phyloP scores from a whole-genome alignment of 2,329 filamentous ascomycete species.

The Calonectria crousiana region DNA sequence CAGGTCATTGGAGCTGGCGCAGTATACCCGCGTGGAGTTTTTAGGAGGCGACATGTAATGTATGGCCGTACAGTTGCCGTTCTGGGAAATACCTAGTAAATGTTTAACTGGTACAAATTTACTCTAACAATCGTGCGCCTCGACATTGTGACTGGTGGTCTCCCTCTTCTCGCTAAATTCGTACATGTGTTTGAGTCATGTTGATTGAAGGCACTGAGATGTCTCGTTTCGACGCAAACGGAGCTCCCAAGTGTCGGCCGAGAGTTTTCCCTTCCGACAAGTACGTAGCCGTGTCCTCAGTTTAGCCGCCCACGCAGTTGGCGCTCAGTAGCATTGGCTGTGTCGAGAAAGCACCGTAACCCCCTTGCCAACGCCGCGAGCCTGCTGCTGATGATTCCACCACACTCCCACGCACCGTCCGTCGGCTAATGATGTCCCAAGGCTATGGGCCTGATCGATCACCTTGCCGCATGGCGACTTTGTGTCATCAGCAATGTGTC shows the following conservation, averaged over 20 bases:
- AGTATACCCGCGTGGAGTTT: slow-evolving; percentile 43
- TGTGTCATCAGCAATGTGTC: neutral
- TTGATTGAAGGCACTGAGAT: neutral
- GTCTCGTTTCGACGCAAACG: neutral
- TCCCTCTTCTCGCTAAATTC: neutral
- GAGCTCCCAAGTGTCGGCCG: neutral
- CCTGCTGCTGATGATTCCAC: neutral
- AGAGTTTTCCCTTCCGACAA: neutral
- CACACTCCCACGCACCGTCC: neutral
- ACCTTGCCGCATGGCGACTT: neutral
- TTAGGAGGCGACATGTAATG: slow-evolving; percentile 35
- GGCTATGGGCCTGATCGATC: neutral
- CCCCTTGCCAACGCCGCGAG: neutral
- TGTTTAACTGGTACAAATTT: slow-evolving; percentile 28
- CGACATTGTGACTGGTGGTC: neutral
- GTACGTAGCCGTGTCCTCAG: neutral
- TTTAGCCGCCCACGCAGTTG: neutral
- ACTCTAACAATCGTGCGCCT: neutral
- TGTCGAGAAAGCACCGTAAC: neutral
- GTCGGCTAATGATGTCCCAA: neutral
- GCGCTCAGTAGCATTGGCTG: neutral
- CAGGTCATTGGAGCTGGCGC: slow-evolving; percentile 43
- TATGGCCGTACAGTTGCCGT: slow-evolving; percentile 25
- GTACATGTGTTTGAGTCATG: neutral
- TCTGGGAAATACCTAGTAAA: slow-evolving; percentile 36